phyloP scores from a whole-genome alignment of 2,329 filamentous ascomycete species.

The Colletotrichum tamarilloi region DNA sequence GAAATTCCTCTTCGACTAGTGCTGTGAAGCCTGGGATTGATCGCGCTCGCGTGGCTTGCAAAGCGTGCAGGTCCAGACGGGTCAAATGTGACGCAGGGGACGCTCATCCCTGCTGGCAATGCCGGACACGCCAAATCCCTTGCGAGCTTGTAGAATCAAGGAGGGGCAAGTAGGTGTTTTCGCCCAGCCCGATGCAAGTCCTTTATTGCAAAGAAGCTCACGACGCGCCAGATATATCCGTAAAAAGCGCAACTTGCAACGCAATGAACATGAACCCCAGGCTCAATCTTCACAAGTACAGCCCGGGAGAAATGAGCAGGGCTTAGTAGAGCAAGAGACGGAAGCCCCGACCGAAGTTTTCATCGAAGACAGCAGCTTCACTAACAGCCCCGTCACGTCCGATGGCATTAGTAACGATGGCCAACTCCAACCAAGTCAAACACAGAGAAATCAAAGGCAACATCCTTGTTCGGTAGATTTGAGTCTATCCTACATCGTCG shows the following conservation, averaged over 20 bases:
- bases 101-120: conserved; percentile 26
- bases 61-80: conserved; percentile 17
- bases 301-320: not conserved
- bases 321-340: not conserved
- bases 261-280: not conserved
- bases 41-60: conserved; percentile 38
- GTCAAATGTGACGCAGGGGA: conserved; percentile 25
- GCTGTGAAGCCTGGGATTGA: not conserved
- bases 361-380: not conserved
- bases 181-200: too few relatives aligned
- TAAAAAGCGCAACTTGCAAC: not conserved
- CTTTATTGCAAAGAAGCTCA: not conserved
- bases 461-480: not conserved
- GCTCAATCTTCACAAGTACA: not conserved
- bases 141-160: conserved; percentile 23
- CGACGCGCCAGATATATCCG: conserved; percentile 4
- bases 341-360: not conserved
- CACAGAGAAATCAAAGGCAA: not conserved
- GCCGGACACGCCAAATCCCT: conserved; percentile 10
- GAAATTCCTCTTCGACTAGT: not conserved
- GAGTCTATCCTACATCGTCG: conserved; percentile 6
- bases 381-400: not conserved
- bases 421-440: not conserved
- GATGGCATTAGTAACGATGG: not conserved
- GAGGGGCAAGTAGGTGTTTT: conserved; percentile 7